A percentile compares a stretch with the other conserved stretches of the same genome.
Evolutionary conservation across 73 alveolate species (phyloP).

Genomic region (Paramecium sonneborni): DNA sequence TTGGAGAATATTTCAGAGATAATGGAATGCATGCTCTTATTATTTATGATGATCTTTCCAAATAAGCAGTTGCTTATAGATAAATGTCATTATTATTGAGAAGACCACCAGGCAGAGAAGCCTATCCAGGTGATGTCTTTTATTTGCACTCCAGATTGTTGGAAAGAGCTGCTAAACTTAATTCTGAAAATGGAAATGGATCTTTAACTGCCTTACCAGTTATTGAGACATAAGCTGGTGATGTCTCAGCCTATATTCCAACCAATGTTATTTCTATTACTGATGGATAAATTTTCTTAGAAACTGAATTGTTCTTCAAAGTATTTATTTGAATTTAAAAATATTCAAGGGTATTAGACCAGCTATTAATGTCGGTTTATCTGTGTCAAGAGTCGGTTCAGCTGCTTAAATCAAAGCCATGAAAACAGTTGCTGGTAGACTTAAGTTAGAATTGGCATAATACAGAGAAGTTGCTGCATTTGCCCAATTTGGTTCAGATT

Average conservation of each 20-base stretch:
- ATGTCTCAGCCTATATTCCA: slow-evolving; percentile 98
- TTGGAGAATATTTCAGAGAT: slow-evolving; percentile 98
- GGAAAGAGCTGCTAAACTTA: slow-evolving; percentile 98
- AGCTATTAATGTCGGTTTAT: slow-evolving; percentile 98
- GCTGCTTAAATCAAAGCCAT: slow-evolving; percentile 98
- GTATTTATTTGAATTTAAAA: background rate
- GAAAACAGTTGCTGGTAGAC: slow-evolving; percentile 96
- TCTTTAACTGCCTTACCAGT: slow-evolving; percentile 97
- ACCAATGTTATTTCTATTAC: slow-evolving; percentile 98
- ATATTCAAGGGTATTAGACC: slow-evolving; percentile 92
- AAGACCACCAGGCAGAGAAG: slow-evolving; percentile 98
- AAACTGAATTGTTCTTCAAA: slow-evolving; percentile 94
- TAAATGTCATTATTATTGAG: slow-evolving; percentile 94
- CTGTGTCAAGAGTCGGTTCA: slow-evolving; percentile 97
- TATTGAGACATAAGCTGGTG: slow-evolving; percentile 98
- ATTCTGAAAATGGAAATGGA: slow-evolving; percentile 89
- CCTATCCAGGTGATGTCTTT: slow-evolving; percentile 96
- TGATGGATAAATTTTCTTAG: slow-evolving; percentile 97
- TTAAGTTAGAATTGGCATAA: slow-evolving; percentile 95
- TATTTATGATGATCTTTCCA: slow-evolving; percentile 95
- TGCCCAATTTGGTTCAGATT: slow-evolving; percentile 97
- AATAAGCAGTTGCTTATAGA: slow-evolving; percentile 97
- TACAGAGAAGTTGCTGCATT: slow-evolving; percentile 99
- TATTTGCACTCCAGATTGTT: slow-evolving; percentile 83
- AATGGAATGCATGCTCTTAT: slow-evolving; percentile 96